These are phyloP conservation scores for Zasmidium angulare DNA, from an alignment of 2,329 filamentous ascomycete genomes.

Conservation along the genomic window DNA sequence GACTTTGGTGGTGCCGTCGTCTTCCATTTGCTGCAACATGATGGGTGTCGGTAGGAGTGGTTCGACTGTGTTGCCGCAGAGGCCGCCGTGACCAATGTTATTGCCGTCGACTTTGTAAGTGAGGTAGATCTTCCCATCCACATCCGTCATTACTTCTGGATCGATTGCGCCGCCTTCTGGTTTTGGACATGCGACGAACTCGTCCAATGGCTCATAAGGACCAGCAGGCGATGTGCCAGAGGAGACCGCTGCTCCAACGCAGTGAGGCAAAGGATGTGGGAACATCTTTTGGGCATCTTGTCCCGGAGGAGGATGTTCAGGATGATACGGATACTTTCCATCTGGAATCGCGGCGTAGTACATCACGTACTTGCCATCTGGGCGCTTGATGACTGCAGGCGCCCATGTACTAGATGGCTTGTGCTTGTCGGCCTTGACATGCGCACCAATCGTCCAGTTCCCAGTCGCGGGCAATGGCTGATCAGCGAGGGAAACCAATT, in stretches of 20 bases:
- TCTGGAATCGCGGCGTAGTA: conserved; percentile 33
- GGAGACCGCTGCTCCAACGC: conserved; percentile 36
- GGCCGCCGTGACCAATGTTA: conserved; percentile 28
- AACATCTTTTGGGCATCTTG: background rate
- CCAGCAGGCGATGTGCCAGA: conserved; percentile 24
- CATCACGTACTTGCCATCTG: conserved; percentile 33
- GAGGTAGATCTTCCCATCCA: conserved; percentile 31
- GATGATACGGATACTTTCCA: conserved; percentile 4
- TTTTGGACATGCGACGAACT: conserved; percentile 30
- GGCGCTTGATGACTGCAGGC: conserved; percentile 30
- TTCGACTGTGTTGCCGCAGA: conserved; percentile 32
- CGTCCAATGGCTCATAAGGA: conserved; percentile 28
- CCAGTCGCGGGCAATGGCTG: conserved; percentile 21
- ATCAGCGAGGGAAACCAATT: conserved; percentile 20
- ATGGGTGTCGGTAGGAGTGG: conserved; percentile 33
- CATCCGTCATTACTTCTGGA: conserved; percentile 31
- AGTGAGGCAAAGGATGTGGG: conserved; percentile 31
- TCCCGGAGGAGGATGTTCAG: background rate
- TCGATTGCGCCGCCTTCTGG: conserved; percentile 37
- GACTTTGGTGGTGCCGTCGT: conserved; percentile 30
- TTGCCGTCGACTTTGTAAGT: conserved; percentile 39
- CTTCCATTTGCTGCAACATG: conserved; percentile 34
- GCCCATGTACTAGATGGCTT: conserved; percentile 29
- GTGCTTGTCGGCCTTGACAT: background rate
- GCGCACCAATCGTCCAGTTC: conserved; percentile 14